Evolutionary conservation across 2,329 filamentous ascomycete genomes (phyloP).

Genomic region (Ophiosphaerella korrae): DNA sequence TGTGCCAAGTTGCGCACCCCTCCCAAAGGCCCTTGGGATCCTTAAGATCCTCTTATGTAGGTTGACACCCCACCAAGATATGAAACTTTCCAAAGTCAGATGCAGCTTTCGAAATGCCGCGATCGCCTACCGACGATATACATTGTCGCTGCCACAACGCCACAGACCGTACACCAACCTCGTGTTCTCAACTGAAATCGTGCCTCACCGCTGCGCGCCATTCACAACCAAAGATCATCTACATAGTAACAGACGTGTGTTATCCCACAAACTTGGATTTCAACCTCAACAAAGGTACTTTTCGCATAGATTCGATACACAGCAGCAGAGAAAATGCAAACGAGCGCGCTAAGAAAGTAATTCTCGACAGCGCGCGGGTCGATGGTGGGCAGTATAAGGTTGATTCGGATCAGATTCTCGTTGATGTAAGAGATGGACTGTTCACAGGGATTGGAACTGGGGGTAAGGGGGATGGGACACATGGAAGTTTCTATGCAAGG

Average conservation of each 20-base stretch:
- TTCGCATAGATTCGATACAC: constrained; percentile 26
- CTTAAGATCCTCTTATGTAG: too few species aligned
- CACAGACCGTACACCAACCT: background rate
- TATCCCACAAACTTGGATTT: constrained; percentile 24
- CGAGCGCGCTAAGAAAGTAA: constrained; percentile 28
- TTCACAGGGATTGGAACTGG: constrained; percentile 30
- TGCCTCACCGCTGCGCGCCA: too few species aligned
- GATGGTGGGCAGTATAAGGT: constrained; percentile 19
- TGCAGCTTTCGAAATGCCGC: background rate
- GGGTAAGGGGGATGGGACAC: constrained; percentile 12
- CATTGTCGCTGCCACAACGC: background rate
- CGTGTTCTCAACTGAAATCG: background rate
- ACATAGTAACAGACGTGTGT: constrained; percentile 29
- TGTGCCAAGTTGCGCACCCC: too few species aligned
- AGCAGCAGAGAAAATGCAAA: constrained; percentile 23
- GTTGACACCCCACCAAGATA: too few species aligned
- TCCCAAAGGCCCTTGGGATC: too few species aligned
- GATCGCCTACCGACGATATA: background rate
- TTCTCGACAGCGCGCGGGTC: constrained; percentile 14
- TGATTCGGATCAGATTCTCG: constrained; percentile 31
- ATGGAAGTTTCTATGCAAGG: constrained; percentile 22
- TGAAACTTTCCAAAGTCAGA: too few species aligned
- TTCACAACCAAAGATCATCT: constrained; percentile 7
- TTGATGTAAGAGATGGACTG: constrained; percentile 24
- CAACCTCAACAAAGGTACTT: constrained; percentile 20